Percentiles rank a stretch among this genome's conserved stretches.
Conservation (phyloP, 2,329 filamentous ascomycete species). For the Emericellopsis atlantica region DNA sequence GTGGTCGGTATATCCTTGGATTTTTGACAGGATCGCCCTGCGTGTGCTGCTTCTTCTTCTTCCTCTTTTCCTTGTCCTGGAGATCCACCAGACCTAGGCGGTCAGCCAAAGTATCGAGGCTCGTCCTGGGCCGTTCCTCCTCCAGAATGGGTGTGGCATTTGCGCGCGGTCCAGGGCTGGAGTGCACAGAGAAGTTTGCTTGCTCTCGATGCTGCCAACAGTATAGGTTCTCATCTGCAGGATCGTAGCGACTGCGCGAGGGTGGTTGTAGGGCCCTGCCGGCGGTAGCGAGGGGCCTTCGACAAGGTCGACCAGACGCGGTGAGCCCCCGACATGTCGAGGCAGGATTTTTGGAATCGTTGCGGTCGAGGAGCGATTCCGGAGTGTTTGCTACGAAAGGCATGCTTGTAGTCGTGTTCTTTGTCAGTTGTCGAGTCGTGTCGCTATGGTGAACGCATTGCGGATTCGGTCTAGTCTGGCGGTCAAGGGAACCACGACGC, state of each 20-base stretch:
- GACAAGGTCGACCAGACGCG: conserved; percentile 68
- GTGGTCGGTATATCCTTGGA: not conserved
- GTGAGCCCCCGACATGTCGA: conserved; percentile 87
- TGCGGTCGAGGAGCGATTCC: conserved; percentile 64
- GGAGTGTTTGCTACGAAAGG: conserved; percentile 48
- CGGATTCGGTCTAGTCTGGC: not conserved
- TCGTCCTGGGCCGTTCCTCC: conserved; percentile 41
- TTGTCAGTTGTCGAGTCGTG: not conserved
- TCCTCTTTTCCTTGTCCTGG: conserved; percentile 25
- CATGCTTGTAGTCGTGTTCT: conserved; percentile 12
- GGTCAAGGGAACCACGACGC: too few species aligned
- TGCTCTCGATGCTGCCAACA: conserved; percentile 97
- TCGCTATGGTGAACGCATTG: not conserved
- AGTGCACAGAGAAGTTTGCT: conserved; percentile 37
- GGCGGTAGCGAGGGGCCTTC: conserved; percentile 50
- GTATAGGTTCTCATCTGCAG: conserved; percentile 52
- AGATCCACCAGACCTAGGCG: conserved; percentile 64
- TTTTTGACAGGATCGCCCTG: not conserved
- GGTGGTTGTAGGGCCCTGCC: conserved; percentile 8
- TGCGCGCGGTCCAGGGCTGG: conserved; percentile 29
- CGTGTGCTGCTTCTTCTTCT: conserved; percentile 6
- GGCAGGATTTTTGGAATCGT: conserved; percentile 72
- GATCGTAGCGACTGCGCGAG: conserved; percentile 21
- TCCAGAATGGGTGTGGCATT: conserved; percentile 42
- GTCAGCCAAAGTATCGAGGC: conserved; percentile 78